Conservation (phyloP, 1,284 basidiomycete genomes). For the Phellopilus nigrolimitatus region DNA sequence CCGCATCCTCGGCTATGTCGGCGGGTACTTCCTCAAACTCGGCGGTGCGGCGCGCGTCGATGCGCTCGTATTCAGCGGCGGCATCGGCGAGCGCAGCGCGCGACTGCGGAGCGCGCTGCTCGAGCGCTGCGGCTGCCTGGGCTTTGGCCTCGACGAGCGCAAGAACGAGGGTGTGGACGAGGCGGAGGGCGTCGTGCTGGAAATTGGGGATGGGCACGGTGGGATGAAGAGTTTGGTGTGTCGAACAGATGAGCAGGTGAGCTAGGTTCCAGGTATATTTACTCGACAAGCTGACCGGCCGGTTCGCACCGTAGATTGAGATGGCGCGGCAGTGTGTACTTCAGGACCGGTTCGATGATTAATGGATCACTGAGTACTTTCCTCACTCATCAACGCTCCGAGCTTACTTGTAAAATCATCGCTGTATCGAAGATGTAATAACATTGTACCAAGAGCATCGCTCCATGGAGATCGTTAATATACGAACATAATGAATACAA, state of each 20-base stretch:
- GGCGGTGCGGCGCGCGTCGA: constrained; percentile 51
- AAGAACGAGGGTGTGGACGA: constrained; percentile 34
- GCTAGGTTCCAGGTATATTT: constrained; percentile 11
- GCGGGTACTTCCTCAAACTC: constrained; percentile 72
- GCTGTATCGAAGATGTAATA: too few relatives aligned
- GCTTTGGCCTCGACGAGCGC: constrained; percentile 45
- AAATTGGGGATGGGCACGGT: constrained; percentile 36
- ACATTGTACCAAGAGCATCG: too few relatives aligned
- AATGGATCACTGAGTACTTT: too few relatives aligned
- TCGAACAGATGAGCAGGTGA: constrained; percentile 53
- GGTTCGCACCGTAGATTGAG: constrained; percentile 43
- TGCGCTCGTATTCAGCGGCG: constrained; percentile 81
- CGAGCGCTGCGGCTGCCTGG: constrained; percentile 51
- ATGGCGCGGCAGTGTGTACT: constrained; percentile 57
- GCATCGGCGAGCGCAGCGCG: constrained; percentile 74
- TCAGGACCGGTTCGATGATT: constrained; percentile 4
- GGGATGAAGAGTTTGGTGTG: constrained; percentile 49
- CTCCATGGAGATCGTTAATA: too few relatives aligned
- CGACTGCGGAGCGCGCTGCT: constrained; percentile 57
- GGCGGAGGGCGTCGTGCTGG: constrained; percentile 38
- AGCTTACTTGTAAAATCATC: too few relatives aligned
- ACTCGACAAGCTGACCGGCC: not conserved
- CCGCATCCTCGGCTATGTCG: constrained; percentile 65
- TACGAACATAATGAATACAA: too few relatives aligned
- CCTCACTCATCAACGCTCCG: too few relatives aligned